A percentile compares a stretch with the other conserved stretches of the same genome.
Evolutionary conservation across 1,139 yeast genomes (phyloP).

Genomic region (Blastobotrys buckinghamii): DNA sequence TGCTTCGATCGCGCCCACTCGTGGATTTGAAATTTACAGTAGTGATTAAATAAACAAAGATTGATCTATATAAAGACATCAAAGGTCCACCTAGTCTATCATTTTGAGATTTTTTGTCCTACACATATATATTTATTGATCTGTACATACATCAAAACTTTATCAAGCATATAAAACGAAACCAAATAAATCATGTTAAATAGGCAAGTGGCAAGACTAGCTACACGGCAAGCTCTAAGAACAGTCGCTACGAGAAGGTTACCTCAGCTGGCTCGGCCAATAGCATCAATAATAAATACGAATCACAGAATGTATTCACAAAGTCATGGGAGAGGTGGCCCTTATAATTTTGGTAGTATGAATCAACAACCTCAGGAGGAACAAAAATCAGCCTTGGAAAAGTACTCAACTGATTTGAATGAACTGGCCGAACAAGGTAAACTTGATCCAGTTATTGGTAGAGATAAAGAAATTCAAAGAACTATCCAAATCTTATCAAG

Average conservation of each 20-base stretch:
- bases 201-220: neutral
- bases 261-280: neutral
- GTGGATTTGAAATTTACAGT: too few species aligned
- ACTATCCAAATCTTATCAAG: conserved; percentile 89
- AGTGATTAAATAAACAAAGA: too few species aligned
- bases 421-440: conserved; percentile 84
- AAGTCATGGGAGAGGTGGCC: conserved; percentile 9
- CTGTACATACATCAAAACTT: too few species aligned
- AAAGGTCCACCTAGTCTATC: too few species aligned
- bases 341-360: conserved; percentile 5
- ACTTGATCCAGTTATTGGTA: conserved; percentile 92
- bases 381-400: conserved; percentile 68
- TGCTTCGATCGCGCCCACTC: too few species aligned
- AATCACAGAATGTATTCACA: neutral
- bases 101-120: too few species aligned
- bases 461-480: conserved; percentile 91
- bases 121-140: too few species aligned
- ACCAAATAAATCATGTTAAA: conserved; percentile 3
- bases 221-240: conserved; percentile 3
- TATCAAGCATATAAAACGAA: too few species aligned
- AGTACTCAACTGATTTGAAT: conserved; percentile 80
- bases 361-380: conserved; percentile 10
- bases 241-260: neutral
- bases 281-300: neutral
- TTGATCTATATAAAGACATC: too few species aligned